Percentiles rank a stretch among this genome's conserved stretches.
Conservation (phyloP, 2,329 filamentous ascomycete genomes). For the Microcyclospora pomicola region DNA sequence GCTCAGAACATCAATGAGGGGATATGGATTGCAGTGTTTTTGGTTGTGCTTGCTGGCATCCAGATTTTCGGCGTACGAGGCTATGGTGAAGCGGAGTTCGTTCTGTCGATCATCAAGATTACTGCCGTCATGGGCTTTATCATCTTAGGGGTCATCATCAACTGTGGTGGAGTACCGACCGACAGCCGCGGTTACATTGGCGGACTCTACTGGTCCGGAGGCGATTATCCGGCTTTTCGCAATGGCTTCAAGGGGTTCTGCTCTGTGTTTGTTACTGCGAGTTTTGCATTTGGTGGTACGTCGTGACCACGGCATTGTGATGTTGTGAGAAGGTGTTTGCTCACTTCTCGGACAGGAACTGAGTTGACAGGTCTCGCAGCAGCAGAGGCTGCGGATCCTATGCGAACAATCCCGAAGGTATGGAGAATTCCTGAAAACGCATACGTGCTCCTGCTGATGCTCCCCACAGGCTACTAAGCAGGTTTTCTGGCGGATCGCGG, state of each 20-base stretch:
- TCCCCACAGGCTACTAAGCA: slow-evolving; percentile 17
- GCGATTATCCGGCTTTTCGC: slow-evolving; percentile 23
- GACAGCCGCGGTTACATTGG: slow-evolving; percentile 44
- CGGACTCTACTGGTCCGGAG: slow-evolving; percentile 33
- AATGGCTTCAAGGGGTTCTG: slow-evolving; percentile 53
- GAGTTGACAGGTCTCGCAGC: slow-evolving; percentile 46
- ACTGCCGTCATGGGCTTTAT: slow-evolving; percentile 47
- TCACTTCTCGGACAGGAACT: slow-evolving; percentile 22
- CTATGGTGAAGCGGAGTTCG: slow-evolving; percentile 24
- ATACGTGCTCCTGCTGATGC: too few species aligned
- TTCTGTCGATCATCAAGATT: slow-evolving; percentile 24
- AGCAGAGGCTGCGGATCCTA: slow-evolving; percentile 39
- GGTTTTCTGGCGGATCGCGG: slow-evolving; percentile 22
- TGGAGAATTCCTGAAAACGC: background rate
- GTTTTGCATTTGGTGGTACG: slow-evolving; percentile 45
- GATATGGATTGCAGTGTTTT: slow-evolving; percentile 22
- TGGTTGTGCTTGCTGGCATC: slow-evolving; percentile 18
- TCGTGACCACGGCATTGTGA: too few species aligned
- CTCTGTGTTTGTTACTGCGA: slow-evolving; percentile 49
- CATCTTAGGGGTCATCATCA: slow-evolving; percentile 47
- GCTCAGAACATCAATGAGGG: slow-evolving; percentile 16
- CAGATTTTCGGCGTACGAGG: slow-evolving; percentile 22
- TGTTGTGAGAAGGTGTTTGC: too few species aligned
- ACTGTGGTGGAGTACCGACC: slow-evolving; percentile 44
- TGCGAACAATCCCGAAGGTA: slow-evolving; percentile 27